Conservation (phyloP, 208 protist genomes). For the Entamoeba dispar region DNA sequence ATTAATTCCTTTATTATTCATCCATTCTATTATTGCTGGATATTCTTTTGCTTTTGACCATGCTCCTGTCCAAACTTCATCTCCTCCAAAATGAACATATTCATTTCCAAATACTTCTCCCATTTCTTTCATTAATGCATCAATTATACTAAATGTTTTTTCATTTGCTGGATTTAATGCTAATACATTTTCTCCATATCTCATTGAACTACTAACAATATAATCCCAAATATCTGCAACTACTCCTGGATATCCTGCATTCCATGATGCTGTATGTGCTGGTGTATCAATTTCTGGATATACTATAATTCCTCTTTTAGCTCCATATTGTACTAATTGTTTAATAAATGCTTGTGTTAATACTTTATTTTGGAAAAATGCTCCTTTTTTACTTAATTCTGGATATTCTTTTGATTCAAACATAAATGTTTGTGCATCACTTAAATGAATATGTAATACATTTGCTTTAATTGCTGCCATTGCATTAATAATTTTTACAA, state of each 20-base stretch:
- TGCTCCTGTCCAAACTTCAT: slow-evolving; percentile 5
- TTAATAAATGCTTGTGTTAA: slow-evolving; percentile 29
- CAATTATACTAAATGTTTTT: neutral
- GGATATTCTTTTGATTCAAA: slow-evolving; percentile 24
- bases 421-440: slow-evolving; percentile 41
- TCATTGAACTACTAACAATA: neutral
- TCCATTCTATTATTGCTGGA: neutral
- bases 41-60: neutral
- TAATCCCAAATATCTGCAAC: slow-evolving; percentile 4
- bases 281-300: slow-evolving; percentile 20
- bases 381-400: slow-evolving; percentile 21
- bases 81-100: slow-evolving; percentile 22
- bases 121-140: slow-evolving; percentile 5
- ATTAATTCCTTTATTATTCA: neutral
- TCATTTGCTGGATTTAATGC: slow-evolving; percentile 16
- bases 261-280: slow-evolving; percentile 15
- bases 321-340: slow-evolving; percentile 14
- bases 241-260: neutral
- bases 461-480: slow-evolving; percentile 41
- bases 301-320: slow-evolving; percentile 2
- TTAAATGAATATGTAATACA: slow-evolving; percentile 40
- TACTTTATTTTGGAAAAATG: slow-evolving; percentile 11
- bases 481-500: slow-evolving; percentile 35
- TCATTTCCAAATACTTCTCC: neutral
- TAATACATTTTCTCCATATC: neutral